Conservation (phyloP, 768 basidiomycete genomes). For the Calocybe gangraenosa region DNA sequence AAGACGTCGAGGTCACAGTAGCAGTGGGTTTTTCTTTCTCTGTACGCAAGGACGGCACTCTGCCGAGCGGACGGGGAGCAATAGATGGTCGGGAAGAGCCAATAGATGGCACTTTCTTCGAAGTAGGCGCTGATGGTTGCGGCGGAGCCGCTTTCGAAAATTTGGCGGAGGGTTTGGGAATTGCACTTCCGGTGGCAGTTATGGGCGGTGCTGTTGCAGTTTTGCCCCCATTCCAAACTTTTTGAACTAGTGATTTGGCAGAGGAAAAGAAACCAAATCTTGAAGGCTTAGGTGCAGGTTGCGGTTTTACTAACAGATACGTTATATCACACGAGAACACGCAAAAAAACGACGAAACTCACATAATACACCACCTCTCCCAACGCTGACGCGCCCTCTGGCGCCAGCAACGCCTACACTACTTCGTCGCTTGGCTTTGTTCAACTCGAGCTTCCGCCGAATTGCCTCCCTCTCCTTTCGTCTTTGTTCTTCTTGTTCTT, state of each 20-base stretch:
- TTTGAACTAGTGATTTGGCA: conserved; percentile 67
- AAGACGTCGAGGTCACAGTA: conserved; percentile 16
- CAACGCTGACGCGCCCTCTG: conserved; percentile 35
- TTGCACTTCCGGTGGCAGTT: conserved; percentile 14
- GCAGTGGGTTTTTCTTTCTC: conserved; percentile 13
- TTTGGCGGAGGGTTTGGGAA: conserved; percentile 21
- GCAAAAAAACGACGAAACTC: conserved; percentile 18
- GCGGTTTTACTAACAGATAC: conserved; percentile 29
- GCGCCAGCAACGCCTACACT: conserved; percentile 46
- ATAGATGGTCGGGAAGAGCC: conserved; percentile 18
- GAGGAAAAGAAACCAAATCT: conserved; percentile 70
- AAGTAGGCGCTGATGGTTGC: conserved; percentile 8
- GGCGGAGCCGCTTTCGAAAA: conserved; percentile 10
- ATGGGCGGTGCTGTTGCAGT: conserved; percentile 19
- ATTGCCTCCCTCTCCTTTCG: conserved; percentile 56
- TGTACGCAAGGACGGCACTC: conserved; percentile 13
- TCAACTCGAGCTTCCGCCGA: conserved; percentile 60
- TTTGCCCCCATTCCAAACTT: conserved; percentile 66
- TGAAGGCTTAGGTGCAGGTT: conserved; percentile 36
- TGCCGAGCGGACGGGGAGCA: conserved; percentile 14
- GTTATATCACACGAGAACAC: conserved; percentile 3
- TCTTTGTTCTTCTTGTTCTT: conserved; percentile 41
- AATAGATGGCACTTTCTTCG: conserved; percentile 11
- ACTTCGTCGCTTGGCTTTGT: conserved; percentile 65
- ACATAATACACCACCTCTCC: conserved; percentile 37